Evolutionary conservation across 116 monocot species (phyloP), one percentile per base, ranked within the genome.

Genomic region (Phalaenopsis hybrid): DNA sequence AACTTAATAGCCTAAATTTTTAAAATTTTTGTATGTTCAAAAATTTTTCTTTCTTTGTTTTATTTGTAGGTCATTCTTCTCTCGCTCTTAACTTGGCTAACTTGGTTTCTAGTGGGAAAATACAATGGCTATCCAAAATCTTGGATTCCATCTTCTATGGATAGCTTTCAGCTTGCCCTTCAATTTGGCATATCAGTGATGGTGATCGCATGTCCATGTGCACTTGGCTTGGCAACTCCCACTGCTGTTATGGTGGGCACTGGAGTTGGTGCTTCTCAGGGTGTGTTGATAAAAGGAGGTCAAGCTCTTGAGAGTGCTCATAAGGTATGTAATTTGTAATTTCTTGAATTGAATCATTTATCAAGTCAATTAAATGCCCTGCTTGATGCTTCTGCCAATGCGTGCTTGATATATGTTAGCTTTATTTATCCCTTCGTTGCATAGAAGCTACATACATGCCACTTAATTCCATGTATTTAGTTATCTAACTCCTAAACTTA

Each of bases 241-340:
- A 96, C 96, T 68, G 96, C 96, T 57, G 96, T 96, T 57, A 96
- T 96, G 96, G 96, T 96, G 85, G 96, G 93, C 45, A 96, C 96
- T 61, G 96, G 96, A 44, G 94, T 96, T 44, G 96, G 96, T 58
- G 96, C 96, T 88, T 90, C 94, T 51, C 96, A 89, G 84, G 96
- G 96, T 61, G 87, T 96, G 46, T 85, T 96, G 13, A 96, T 96
- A 80, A 96, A 96, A 88, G 94, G 94, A 43, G 96, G 96, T 68
- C 96, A 94, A 81, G 96, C 96, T 84, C 83, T 96, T 43, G 96
- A 96, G 72, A 92, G 92, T 84, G 88, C 96, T 70, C 96, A 96
- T 78, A 93, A 94, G 92, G 96, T 94, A 72, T 34, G 72, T 33
- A 44, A 82, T 15, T 72, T 15, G 4, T 69, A 78, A 20, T 52